A percentile compares a stretch with the other conserved stretches of the same genome.
phyloP scores from a whole-genome alignment of 495 filamentous ascomycete genomes.

The Xylaria bambusicola region DNA sequence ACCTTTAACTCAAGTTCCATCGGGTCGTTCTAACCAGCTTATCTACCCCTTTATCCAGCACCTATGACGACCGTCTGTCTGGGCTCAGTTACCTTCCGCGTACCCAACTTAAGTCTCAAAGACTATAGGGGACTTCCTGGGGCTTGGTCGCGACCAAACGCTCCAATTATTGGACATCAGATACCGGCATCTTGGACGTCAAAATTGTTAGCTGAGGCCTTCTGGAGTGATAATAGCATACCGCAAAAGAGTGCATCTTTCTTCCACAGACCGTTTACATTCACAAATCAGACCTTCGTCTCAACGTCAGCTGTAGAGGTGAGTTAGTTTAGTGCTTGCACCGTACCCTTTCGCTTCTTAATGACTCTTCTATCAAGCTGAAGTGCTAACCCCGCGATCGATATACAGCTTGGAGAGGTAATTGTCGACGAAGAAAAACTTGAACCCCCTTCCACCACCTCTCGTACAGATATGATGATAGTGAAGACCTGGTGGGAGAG shows the following conservation, averaged over 20 bases:
- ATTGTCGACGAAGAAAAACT: neutral
- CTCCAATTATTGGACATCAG: neutral
- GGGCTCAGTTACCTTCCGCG: too few relatives aligned
- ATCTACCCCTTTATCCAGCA: too few relatives aligned
- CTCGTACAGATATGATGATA: neutral
- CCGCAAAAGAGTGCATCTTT: neutral
- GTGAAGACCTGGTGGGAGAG: neutral
- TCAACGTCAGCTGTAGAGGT: too few relatives aligned
- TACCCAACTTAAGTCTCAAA: neutral
- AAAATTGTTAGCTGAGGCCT: constrained; percentile 2
- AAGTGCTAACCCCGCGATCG: neutral
- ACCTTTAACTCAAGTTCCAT: too few relatives aligned
- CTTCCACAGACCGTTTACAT: constrained; percentile 3
- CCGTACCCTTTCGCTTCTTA: neutral
- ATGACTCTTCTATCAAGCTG: neutral
- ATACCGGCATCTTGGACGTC: constrained; percentile 9
- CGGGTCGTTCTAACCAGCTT: too few relatives aligned
- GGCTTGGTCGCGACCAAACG: neutral
- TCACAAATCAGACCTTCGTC: too few relatives aligned
- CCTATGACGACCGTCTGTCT: too few relatives aligned
- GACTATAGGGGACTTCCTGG: neutral
- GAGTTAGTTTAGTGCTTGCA: too few relatives aligned
- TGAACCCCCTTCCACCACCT: neutral
- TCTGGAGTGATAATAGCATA: neutral
- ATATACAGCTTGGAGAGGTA: neutral